Evolutionary conservation across 768 basidiomycete species (phyloP), one percentile per base, ranked within the genome.

Genomic region (Mycena kentingensis): DNA sequence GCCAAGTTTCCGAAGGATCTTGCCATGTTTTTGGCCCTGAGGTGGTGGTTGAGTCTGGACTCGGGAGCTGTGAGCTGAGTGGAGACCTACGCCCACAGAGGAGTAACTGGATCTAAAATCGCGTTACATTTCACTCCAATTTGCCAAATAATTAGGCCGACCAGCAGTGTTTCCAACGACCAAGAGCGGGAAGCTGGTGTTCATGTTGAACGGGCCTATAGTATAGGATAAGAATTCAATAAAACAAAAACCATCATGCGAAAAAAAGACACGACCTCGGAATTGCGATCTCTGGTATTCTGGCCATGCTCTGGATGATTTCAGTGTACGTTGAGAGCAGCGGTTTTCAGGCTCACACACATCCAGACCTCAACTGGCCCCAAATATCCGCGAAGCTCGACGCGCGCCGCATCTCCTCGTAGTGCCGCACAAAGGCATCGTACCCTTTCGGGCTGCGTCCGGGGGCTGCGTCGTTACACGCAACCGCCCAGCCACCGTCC

Each of bases 91-190:
- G 5, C 37, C 6, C 6, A 12, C 15, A 60, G 35, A 24, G 58
- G 55, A 8, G 58, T 60, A 13, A 52, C 50, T 16, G 58, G 58
- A 44, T 60, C 57, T 56, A 25, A 15, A 27, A 19, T 38, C 37
- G 37, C 8, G 31, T 8, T 32, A 8, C 31, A 32, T 32, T 8
- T 32, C 10, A 16, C 16, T 32, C 10, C 8, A 38, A 38, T 19
- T 11, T 8, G 21, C 21, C 19, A 8, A 21, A 15, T 19, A 38
- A 32, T 43, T 25, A 22, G 8, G 42, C 55, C 22, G 15, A 52
- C 58, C 57, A 24, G 51, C 51, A 13, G 57, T 54, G 34, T 60
- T 60, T 16, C 59, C 59, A 27, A 60, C 51, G 22, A 60, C 15
- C 5, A 60, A 38, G 1, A 60, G 37, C 5, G 59, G 59, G 25